Conservation (phyloP, 495 filamentous ascomycete genomes). For the Letharia columbiana region DNA sequence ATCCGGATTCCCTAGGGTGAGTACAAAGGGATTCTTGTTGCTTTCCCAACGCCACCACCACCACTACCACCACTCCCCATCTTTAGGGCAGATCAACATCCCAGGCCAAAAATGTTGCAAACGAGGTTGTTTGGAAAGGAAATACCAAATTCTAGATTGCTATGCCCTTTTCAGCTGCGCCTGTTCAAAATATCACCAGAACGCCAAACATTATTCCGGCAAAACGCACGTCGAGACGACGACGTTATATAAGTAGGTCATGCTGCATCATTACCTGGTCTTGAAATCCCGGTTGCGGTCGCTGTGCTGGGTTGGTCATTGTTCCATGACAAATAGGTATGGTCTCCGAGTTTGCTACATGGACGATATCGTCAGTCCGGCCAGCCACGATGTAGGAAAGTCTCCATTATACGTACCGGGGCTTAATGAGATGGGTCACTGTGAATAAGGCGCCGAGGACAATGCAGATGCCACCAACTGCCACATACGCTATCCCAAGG, state of each 20-base stretch:
- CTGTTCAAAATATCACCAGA: neutral
- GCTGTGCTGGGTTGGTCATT: conserved; percentile 64
- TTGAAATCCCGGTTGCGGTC: conserved; percentile 43
- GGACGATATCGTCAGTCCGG: conserved; percentile 16
- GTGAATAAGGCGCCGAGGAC: conserved; percentile 82
- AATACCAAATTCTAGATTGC: neutral
- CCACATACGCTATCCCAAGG: conserved; percentile 90
- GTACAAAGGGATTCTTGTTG: conserved; percentile 9
- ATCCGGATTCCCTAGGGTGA: neutral
- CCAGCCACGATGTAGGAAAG: neutral
- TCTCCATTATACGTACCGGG: conserved; percentile 48
- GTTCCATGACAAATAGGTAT: conserved; percentile 96
- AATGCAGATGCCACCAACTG: conserved; percentile 88
- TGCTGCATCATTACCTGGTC: conserved; percentile 26
- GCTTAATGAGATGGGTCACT: conserved; percentile 79
- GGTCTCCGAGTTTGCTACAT: conserved; percentile 86
- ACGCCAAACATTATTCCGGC: conserved; percentile 4
- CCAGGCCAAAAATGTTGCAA: neutral
- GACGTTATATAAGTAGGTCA: conserved; percentile 7
- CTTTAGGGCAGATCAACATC: neutral
- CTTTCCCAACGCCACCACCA: neutral
- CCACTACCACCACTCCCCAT: neutral
- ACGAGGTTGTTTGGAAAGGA: neutral
- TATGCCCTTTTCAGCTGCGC: neutral
- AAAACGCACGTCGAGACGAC: neutral